Evolutionary conservation across 768 basidiomycete genomes (phyloP), one percentile per base, ranked within the genome.

Genomic region (Daedaleopsis sinensis): DNA sequence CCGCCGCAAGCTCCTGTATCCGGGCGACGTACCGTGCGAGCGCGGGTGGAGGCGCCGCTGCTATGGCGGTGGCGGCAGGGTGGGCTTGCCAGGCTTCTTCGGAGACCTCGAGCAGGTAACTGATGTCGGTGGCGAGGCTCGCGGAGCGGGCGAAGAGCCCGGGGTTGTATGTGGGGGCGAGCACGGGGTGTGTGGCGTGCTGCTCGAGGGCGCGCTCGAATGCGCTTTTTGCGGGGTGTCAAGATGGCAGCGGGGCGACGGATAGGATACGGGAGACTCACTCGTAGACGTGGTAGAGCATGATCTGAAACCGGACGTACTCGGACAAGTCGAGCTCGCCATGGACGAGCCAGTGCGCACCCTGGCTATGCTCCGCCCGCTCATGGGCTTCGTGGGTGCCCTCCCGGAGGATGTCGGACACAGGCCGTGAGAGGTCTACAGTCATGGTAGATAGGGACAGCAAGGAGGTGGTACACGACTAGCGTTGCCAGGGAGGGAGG

Each of bases 251-350:
- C 27, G 24, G 24, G 6, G 32, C 18, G 51, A 24, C 11, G 37
- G 12, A 23, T 27, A 15, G 15, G 55, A 32, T n/a, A 32, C 39
- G 21, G 27, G 21, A 10, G 32, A 68, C 86, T 73, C 66, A 93
- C 90, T 84, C 77, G 75, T 93, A 94, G 27, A 94, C 76, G 66
- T 90, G 82, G 85, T 88, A 92, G 23, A 93, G 82, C 78, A 89
- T 85, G 78, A 91, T 86, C 47, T 91, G 78, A 73, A 85, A 89
- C 51, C 82, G 80, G 16, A 86, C 74, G 71, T 93, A 93, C 69
- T 90, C 89, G 46, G 83, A 79, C 70, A 81, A 80, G 55, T 79
- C 76, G 38, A 91, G 78, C 59, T 81, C 77, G 11, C 89, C 89
- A 55, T 80, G 80, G 21, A 84, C 77, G 44, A 91, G 76, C 50